Evolutionary conservation across 2,329 filamentous ascomycete species (phyloP), one percentile per base, ranked within the genome.

Genomic region (Colletotrichum endophyticum): DNA sequence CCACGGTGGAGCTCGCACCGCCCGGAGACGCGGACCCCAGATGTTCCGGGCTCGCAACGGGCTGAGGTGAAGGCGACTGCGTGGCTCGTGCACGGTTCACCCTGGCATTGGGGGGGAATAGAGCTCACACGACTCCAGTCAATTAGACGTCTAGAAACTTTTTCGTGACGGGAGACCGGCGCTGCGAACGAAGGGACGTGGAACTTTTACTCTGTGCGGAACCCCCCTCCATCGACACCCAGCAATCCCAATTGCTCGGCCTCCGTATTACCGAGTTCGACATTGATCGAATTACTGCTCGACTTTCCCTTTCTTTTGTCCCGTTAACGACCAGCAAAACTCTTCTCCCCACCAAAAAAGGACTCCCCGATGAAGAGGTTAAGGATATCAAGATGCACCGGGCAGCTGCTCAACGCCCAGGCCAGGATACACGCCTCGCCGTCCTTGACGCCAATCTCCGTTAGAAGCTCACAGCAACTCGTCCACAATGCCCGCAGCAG

Each of bases 321-420:
- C 9, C 39, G 16, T 61, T 19, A 25, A 59, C 32, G 27, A n/a
- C 62, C 63, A 19, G 25, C 44, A 62, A 44, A 53, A 44, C 44
- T n/a, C 19, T 53, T 32, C 79, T 32, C 53, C 73, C 59, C 59
- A 63, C 15, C 16, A 36, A 30, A n/a, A 32, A 34, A 25, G 4
- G 22, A 63, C 25, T 49, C 53, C 73, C 74, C 80, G 77, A 87
- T 87, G 86, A 87, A 85, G 85, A 84, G 85, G 82, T 81, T 86
- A 85, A 84, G 85, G 81, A 79, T 83, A 78, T 81, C 85, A 81
- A 83, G 81, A 85, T 87, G 84, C 82, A 83, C 84, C 81, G 83
- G 85, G 81, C 85, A 85, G 80, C 79, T 86, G 82, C 83, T 86
- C 80, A 82, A 82, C 73, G 82, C 84, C 80, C 84, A 82, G 66